Base-by-base conservation (phyloP, 768 basidiomycete species). In the Russula foetens region DNA sequence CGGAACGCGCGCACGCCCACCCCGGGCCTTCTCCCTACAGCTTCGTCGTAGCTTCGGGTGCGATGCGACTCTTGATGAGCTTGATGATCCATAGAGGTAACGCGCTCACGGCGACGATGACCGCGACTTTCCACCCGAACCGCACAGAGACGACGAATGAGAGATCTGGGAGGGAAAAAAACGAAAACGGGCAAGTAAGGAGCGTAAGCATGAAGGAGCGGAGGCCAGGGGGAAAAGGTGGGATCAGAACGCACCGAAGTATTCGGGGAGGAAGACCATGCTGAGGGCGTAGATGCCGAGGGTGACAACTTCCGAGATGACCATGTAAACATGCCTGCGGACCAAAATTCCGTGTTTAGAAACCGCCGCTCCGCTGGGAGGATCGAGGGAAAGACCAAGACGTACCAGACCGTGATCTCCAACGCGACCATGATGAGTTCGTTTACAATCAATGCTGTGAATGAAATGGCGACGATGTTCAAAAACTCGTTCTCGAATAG, bases 381-480 rank as follows among this genome's bases (percentile, higher is more conserved):
- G 17, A 43, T 41, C 48, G 19, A 2, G n/a, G 4, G 19, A 1
- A 21, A 26, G 23, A 46, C 19, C 4, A 8, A 19, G 39, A 53
- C 41, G 35, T 23, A 92, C 96, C 96, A 99, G 63, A 92, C 98
- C 3, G 95, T 98, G 60, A 98, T 94, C 74, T 98, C 95, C 66
- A 98, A 73, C 2, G 95, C 94, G 48, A 98, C 97, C 97, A 98
- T 99, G 74, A 98, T 93, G 53, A 99, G 83, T 71, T 98, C 97
- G 70, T 99, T 99, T 29, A 98, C 77, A 64, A 99, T 84, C 58
- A 98, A 78, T 0, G 97, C 92, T 1, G 95, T 97, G 71, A 97
- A 99, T 0, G 97, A 98, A 66, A 98, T 99, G 21, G 96, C 88
- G 31, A 99, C 97, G 62, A 99, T 98, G 70, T 98, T 97, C 66